Percentiles rank a stretch among this genome's conserved stretches.
phyloP scores from a whole-genome alignment of 108 stramenopile species.

The Pseudonitzschia pungens region DNA sequence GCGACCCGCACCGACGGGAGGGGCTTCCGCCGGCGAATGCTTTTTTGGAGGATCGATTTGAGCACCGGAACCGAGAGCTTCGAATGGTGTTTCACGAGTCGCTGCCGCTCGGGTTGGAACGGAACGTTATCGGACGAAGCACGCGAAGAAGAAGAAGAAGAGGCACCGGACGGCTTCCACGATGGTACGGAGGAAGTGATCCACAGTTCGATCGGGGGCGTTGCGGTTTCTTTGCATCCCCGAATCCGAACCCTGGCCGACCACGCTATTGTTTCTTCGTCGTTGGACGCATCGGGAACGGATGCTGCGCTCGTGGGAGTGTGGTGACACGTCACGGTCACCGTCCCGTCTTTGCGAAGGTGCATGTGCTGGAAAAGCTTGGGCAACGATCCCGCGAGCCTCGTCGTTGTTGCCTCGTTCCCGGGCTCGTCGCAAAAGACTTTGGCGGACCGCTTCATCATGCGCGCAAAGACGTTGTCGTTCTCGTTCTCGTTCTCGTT shows the following conservation, averaged over 20 bases:
- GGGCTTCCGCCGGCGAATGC: constrained; percentile 72
- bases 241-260: constrained; percentile 39
- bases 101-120: neutral
- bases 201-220: constrained; percentile 7
- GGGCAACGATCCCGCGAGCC: constrained; percentile 15
- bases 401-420: constrained; percentile 21
- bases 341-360: constrained; percentile 19
- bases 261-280: constrained; percentile 22
- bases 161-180: neutral
- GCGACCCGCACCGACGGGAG: constrained; percentile 81
- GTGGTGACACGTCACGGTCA: constrained; percentile 20
- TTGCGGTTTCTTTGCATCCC: neutral
- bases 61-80: constrained; percentile 68
- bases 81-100: constrained; percentile 61
- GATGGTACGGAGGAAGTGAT: constrained; percentile 5
- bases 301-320: too few relatives aligned
- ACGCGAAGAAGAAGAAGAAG: constrained; percentile 1
- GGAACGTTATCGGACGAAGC: constrained; percentile 6
- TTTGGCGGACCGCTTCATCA: constrained; percentile 57
- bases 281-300: too few relatives aligned
- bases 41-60: constrained; percentile 89
- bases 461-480: constrained; percentile 50
- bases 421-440: constrained; percentile 47
- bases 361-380: constrained; percentile 35
- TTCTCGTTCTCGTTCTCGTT: neutral